These are phyloP conservation scores for Phytomonas sp. DNA, from an alignment of 208 protist species.

Conservation along the genomic window DNA sequence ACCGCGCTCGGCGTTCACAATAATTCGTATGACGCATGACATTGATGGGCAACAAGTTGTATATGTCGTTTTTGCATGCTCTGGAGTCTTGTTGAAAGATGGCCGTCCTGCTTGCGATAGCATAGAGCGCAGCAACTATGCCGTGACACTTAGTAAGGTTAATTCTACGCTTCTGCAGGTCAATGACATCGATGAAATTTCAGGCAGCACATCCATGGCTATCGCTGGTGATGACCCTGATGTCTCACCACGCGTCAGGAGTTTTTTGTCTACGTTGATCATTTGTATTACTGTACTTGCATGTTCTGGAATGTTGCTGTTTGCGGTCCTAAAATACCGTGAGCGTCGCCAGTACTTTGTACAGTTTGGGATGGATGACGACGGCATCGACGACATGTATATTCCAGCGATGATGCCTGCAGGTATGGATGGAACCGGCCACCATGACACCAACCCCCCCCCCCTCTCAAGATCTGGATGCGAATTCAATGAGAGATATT, in stretches of 20 bases:
- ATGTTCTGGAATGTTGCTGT: constrained; percentile 23
- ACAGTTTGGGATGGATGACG: constrained; percentile 65
- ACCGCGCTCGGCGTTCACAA: background rate
- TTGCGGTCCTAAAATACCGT: constrained; percentile 51
- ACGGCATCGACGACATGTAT: constrained; percentile 81
- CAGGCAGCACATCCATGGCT: constrained; percentile 26
- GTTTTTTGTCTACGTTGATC: constrained; percentile 15
- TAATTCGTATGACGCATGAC: background rate
- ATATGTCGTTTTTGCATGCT: constrained; percentile 7
- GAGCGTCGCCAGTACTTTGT: constrained; percentile 68
- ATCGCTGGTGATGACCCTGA: constrained; percentile 29
- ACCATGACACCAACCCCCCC: background rate
- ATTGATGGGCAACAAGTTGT: constrained; percentile 3
- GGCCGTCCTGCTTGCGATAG: constrained; percentile 20
- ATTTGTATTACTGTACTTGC: constrained; percentile 23
- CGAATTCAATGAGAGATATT: background rate
- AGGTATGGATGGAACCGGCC: background rate
- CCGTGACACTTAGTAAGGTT: constrained; percentile 14
- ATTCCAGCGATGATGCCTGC: constrained; percentile 5
- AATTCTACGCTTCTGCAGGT: constrained; percentile 9
- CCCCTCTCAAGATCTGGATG: background rate
- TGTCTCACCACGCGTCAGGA: background rate
- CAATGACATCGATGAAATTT: constrained; percentile 17
- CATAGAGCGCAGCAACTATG: constrained; percentile 41
- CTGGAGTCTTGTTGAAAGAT: background rate